Evolutionary conservation across 2,329 filamentous ascomycete genomes (phyloP).

Genomic region (Fusarium armeniacum): DNA sequence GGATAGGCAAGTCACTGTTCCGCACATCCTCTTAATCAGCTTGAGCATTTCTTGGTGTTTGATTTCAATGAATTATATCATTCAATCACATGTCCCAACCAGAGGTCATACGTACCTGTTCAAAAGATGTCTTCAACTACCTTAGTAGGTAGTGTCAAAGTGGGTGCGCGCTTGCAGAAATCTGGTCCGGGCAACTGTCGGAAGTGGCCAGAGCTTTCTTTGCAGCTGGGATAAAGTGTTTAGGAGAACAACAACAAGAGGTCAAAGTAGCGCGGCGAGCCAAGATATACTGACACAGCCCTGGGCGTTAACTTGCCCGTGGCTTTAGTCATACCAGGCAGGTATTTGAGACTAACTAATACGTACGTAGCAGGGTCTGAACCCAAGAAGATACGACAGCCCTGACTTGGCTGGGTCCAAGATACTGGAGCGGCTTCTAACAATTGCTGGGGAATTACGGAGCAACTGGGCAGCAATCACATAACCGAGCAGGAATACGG

Average conservation of each 20-base stretch:
- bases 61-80: constrained; percentile 31
- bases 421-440: constrained; percentile 12
- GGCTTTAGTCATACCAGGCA: constrained; percentile 42
- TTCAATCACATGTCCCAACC: constrained; percentile 11
- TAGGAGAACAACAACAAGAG: constrained; percentile 41
- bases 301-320: constrained; percentile 25
- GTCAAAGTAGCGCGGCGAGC: constrained; percentile 46
- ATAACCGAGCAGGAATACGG: constrained; percentile 22
- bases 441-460: constrained; percentile 14
- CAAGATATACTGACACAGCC: constrained; percentile 48
- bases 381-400: constrained; percentile 40
- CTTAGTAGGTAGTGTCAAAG: constrained; percentile 16
- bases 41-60: constrained; percentile 33
- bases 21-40: constrained; percentile 42
- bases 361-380: constrained; percentile 24
- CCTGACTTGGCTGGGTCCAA: constrained; percentile 25
- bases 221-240: constrained; percentile 46
- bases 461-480: constrained; percentile 31
- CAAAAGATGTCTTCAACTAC: constrained; percentile 33
- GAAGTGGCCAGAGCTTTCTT: constrained; percentile 46
- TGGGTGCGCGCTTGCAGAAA: constrained; percentile 35
- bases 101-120: constrained; percentile 28
- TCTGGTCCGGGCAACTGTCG: constrained; percentile 41
- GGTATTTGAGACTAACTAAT: constrained; percentile 21
- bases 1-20: constrained; percentile 27